Evolutionary conservation across 257 asterid genomes (phyloP).

Genomic region (Fraxinus americana): DNA sequence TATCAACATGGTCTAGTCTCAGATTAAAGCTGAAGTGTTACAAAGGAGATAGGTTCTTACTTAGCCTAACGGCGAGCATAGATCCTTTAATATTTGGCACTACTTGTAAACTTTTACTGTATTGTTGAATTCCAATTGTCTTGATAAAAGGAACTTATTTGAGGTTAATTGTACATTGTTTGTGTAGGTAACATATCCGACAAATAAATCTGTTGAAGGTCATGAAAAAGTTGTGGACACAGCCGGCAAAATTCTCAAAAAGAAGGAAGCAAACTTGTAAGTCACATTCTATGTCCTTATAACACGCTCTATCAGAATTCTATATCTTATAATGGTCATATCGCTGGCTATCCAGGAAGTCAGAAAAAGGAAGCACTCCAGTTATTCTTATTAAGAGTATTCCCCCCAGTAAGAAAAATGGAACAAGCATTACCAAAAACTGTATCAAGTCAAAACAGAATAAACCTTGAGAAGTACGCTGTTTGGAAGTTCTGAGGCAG

Average conservation of each 20-base stretch:
- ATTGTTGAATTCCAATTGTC: background rate
- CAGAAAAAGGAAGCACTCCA: slow-evolving; percentile 49
- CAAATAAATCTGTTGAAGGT: slow-evolving; percentile 30
- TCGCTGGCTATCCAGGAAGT: slow-evolving; percentile 37
- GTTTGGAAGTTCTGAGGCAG: slow-evolving; percentile 13
- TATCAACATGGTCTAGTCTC: background rate
- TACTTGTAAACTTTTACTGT: background rate
- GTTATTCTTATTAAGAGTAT: slow-evolving; percentile 64
- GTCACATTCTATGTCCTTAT: slow-evolving; percentile 20
- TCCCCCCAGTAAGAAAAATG: slow-evolving; percentile 48
- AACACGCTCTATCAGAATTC: background rate
- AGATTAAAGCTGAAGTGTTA: background rate
- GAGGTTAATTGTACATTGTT: slow-evolving; percentile 4
- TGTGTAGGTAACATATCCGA: slow-evolving; percentile 41
- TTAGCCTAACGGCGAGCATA: background rate
- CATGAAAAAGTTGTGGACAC: slow-evolving; percentile 38
- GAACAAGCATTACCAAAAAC: slow-evolving; percentile 43
- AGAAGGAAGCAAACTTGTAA: slow-evolving; percentile 52
- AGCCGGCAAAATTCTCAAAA: slow-evolving; percentile 37
- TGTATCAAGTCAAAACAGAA: slow-evolving; percentile 39
- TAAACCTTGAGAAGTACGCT: slow-evolving; percentile 27
- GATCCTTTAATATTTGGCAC: background rate
- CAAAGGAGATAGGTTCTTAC: background rate
- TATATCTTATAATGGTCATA: slow-evolving; percentile 11
- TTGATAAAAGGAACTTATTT: background rate